phyloP scores from a whole-genome alignment of 352 stramenopile genomes.

The Globisporangium cystogenes region DNA sequence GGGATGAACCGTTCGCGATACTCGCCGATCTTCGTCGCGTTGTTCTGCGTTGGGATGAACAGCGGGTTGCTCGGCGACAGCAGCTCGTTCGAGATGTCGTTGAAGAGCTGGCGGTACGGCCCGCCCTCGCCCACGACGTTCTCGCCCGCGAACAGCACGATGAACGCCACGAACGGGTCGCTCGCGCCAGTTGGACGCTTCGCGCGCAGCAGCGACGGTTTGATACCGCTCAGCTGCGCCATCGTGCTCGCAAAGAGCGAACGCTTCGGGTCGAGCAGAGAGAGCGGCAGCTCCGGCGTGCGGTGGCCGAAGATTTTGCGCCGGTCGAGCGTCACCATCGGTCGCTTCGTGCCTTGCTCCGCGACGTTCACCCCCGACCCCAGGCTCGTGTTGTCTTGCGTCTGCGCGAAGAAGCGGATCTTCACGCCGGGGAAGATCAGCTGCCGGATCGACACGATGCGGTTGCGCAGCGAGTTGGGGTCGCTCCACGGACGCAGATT shows the following conservation, averaged over 20 bases:
- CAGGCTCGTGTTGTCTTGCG: conserved; percentile 67
- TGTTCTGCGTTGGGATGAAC: conserved; percentile 75
- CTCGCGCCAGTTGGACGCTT: conserved; percentile 73
- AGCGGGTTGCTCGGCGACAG: conserved; percentile 37
- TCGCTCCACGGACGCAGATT: conserved; percentile 54
- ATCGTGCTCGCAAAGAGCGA: conserved; percentile 72
- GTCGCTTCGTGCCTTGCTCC: conserved; percentile 44
- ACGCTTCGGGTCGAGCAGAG: conserved; percentile 35
- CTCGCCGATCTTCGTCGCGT: conserved; percentile 59
- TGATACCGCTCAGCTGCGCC: conserved; percentile 41
- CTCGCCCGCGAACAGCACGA: conserved; percentile 69
- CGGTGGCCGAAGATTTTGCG: conserved; percentile 38
- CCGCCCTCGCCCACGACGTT: conserved; percentile 78
- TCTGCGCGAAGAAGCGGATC: conserved; percentile 63
- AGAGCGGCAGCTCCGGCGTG: conserved; percentile 11
- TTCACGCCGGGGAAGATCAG: conserved; percentile 74
- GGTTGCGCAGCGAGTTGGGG: conserved; percentile 37
- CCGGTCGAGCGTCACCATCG: conserved; percentile 66
- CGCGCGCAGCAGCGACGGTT: conserved; percentile 40
- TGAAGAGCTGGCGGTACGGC: conserved; percentile 76
- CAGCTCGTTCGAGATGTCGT: conserved; percentile 69
- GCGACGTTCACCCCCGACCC: conserved; percentile 31
- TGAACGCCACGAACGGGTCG: conserved; percentile 79
- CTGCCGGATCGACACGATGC: conserved; percentile 51
- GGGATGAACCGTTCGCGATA: conserved; percentile 65